Evolutionary conservation across 2,329 filamentous ascomycete species (phyloP).

Genomic region (Exophiala mesophila): DNA sequence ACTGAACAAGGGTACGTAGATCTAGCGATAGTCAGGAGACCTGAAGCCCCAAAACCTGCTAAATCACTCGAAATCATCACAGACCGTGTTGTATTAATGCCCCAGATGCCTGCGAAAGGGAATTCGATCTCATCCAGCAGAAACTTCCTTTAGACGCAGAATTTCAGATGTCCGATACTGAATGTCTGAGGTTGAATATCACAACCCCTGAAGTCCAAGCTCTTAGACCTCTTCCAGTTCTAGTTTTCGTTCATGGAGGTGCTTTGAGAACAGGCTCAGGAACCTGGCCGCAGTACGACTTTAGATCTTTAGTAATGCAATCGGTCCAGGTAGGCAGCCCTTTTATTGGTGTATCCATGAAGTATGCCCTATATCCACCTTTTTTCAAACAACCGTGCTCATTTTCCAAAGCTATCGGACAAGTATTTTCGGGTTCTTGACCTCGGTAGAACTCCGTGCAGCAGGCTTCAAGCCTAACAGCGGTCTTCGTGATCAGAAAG

Average conservation of each 20-base stretch:
- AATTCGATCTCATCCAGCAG: too few species aligned
- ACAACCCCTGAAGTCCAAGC: background rate
- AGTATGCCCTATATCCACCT: too few species aligned
- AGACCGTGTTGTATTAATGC: too few species aligned
- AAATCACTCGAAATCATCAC: too few species aligned
- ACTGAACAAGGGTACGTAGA: too few species aligned
- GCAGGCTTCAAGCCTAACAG: slow-evolving; percentile 32
- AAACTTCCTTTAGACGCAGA: too few species aligned
- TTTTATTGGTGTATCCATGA: background rate
- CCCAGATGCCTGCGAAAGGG: too few species aligned
- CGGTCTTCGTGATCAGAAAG: slow-evolving; percentile 38
- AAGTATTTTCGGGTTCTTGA: slow-evolving; percentile 28
- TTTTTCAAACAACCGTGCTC: slow-evolving; percentile 13
- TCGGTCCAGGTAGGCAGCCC: background rate
- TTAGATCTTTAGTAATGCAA: slow-evolving; percentile 51
- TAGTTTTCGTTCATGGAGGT: slow-evolving; percentile 12
- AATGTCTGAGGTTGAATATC: slow-evolving; percentile 6
- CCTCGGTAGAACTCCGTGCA: slow-evolving; percentile 1
- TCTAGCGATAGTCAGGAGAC: too few species aligned
- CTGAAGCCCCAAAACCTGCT: too few species aligned
- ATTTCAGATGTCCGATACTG: too few species aligned
- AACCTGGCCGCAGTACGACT: slow-evolving; percentile 52
- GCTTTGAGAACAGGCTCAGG: slow-evolving; percentile 20
- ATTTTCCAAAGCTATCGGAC: slow-evolving; percentile 30
- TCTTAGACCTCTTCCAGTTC: slow-evolving; percentile 9